Evolutionary conservation across 2,329 filamentous ascomycete genomes (phyloP), one percentile per base, ranked within the genome.

Genomic region (Diaporthe sp.): DNA sequence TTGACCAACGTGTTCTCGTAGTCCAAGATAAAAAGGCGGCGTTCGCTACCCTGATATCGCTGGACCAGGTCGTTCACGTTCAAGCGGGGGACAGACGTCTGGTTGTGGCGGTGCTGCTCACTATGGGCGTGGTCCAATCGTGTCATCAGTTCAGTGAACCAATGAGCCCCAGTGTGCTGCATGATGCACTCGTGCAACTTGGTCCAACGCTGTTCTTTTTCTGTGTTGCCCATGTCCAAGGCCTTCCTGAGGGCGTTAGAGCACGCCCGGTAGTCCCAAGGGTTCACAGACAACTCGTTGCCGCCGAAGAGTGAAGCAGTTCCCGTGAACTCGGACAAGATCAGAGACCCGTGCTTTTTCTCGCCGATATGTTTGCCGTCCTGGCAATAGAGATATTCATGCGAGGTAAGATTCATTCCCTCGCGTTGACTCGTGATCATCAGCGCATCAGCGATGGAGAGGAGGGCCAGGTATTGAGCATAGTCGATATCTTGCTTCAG

Each of bases 341-440:
- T 98, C 58, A 98, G 88, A 1, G 95, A 96, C 2, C 95, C 95
- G 81, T 97, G 92, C 84, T 95, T 96, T 86, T 95, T 95, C 74
- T 92, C 87, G 3, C 89, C 87, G 77, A 91, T 85, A 71, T 89
- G 88, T 79, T 90, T 91, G 55, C 96, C 96, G 81, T 98, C 96
- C 82, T 98, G 96, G 81, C 96, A 98, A 79, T 95, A 94, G 47
- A 98, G 90, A 81, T 95, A 98, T 83, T 98, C 96, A 82, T 98
- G 97, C 8, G 94, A 96, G 0, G 96, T 98, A 74, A 98, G 85
- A 82, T 98, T 98, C 97, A 98, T 98, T 77, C 96, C 96, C 83
- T 98, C 96, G 71, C 97, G 95, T 80, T 98, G 92, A 82, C 95
- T 97, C 2, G 96, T 97, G 81, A 98, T 97, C 91, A 98, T 97